These are phyloP conservation scores for Plantago major DNA, from an alignment of 257 asterid species.

Conservation along the genomic window DNA sequence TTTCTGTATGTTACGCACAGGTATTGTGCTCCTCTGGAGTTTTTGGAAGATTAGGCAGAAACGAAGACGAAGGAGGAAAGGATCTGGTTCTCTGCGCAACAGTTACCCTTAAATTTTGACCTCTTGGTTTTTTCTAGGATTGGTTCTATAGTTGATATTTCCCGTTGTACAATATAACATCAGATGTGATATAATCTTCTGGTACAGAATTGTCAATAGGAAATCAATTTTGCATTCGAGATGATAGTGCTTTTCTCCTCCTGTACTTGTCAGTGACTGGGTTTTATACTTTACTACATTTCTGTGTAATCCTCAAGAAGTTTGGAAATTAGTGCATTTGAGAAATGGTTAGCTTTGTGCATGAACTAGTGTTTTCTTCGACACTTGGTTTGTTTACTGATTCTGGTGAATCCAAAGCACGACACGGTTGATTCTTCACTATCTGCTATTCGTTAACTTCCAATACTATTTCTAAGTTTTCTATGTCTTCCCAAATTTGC, in stretches of 20 bases:
- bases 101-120: conserved; percentile 34
- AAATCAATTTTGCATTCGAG: conserved; percentile 13
- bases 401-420: no score
- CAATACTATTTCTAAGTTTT: no score
- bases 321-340: not conserved
- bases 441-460: no score
- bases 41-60: conserved; percentile 81
- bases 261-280: not conserved
- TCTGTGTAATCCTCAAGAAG: not conserved
- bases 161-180: conserved; percentile 3
- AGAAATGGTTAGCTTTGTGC: not conserved
- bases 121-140: conserved; percentile 4
- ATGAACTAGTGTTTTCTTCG: no score
- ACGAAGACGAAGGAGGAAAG: conserved; percentile 76
- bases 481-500: no score
- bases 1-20: conserved; percentile 32
- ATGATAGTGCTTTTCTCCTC: not conserved
- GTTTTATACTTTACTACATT: not conserved
- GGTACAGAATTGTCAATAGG: conserved; percentile 9
- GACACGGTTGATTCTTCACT: no score
- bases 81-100: conserved; percentile 50
- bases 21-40: conserved; percentile 57
- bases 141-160: not conserved
- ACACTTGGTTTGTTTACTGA: no score
- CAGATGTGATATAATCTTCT: conserved; percentile 1